Conservation (phyloP, 345 rosid species). For the Pistacia atlantica region DNA sequence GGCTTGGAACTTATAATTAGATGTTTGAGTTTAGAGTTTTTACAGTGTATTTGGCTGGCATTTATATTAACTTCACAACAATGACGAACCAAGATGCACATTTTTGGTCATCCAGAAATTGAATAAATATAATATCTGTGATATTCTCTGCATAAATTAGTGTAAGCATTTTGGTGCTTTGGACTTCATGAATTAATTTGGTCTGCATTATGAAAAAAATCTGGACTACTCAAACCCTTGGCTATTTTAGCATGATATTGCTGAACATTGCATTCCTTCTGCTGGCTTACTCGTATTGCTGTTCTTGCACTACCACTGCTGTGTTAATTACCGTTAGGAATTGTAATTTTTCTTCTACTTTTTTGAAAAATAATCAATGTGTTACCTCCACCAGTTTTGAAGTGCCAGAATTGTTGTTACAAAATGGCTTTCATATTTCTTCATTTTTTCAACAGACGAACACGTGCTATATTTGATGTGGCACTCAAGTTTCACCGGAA, state of each 20-base stretch:
- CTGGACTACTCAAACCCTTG: not conserved
- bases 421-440: not conserved
- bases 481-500: constrained; percentile 68
- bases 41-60: not conserved
- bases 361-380: no score
- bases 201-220: not conserved
- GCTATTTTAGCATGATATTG: constrained; percentile 1
- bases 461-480: constrained; percentile 58
- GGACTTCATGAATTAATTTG: not conserved
- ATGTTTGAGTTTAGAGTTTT: not conserved
- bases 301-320: not conserved
- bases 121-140: not conserved
- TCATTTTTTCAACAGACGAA: constrained; percentile 47
- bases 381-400: not conserved
- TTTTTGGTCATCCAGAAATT: not conserved
- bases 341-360: not conserved
- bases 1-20: not conserved
- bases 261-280: not conserved
- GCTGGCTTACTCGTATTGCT: not conserved
- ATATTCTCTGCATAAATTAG: not conserved
- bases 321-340: not conserved
- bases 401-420: not conserved
- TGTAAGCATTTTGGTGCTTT: not conserved
- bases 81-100: no score
- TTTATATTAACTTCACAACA: not conserved